Evolutionary conservation across 139 green algal genomes (phyloP).

Genomic region (Nannochloris sp.): DNA sequence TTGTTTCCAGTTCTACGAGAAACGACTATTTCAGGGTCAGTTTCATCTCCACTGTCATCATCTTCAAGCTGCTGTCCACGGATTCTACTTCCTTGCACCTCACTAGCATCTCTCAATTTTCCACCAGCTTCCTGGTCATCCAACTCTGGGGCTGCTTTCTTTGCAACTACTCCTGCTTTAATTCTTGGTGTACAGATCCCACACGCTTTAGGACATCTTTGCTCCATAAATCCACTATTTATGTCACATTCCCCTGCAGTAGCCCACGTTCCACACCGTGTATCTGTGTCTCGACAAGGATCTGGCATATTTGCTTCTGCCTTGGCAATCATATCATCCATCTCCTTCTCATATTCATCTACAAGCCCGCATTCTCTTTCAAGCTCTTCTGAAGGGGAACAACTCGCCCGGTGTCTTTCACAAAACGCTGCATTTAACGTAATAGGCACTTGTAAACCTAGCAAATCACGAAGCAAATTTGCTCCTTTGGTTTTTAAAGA

Average conservation of each 20-base stretch:
- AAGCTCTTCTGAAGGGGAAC: slow-evolving; percentile 54
- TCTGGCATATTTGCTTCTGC: slow-evolving; percentile 9
- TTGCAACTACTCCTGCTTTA: neutral
- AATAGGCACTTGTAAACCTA: slow-evolving; percentile 54
- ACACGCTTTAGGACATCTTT: slow-evolving; percentile 20
- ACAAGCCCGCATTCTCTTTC: slow-evolving; percentile 48
- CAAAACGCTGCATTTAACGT: slow-evolving; percentile 77
- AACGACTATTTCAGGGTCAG: no score
- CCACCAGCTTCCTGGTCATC: neutral
- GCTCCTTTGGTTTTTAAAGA: slow-evolving; percentile 17
- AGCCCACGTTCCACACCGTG: slow-evolving; percentile 7
- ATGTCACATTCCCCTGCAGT: slow-evolving; percentile 2
- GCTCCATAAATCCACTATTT: slow-evolving; percentile 16
- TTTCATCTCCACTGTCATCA: no score
- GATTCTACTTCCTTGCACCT: no score
- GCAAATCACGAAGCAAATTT: slow-evolving; percentile 53
- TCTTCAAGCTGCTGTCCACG: no score
- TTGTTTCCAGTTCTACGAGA: no score
- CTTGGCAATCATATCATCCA: slow-evolving; percentile 2
- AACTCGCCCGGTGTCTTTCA: slow-evolving; percentile 57
- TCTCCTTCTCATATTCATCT: neutral
- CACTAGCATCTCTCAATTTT: no score
- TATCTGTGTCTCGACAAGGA: slow-evolving; percentile 13
- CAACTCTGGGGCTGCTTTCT: neutral
- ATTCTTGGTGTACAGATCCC: neutral